These are phyloP conservation scores for Alternaria metachromatica DNA, from an alignment of 2,329 filamentous ascomycete species.

Conservation along the genomic window DNA sequence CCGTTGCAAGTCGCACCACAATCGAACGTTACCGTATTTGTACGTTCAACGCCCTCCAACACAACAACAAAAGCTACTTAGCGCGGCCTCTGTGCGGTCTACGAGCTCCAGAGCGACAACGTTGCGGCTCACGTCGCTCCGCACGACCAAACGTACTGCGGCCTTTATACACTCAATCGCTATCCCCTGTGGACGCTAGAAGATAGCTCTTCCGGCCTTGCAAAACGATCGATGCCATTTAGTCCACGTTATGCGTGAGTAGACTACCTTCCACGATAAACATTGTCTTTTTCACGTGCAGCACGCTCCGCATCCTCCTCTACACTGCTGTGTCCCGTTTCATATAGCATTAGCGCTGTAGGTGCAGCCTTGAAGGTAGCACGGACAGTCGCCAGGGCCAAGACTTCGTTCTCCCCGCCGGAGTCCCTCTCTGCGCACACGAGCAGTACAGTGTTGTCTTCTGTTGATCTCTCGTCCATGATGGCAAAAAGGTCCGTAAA, in stretches of 20 bases:
- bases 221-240: background rate
- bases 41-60: too few species aligned
- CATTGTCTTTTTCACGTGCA: background rate
- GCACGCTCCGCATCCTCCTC: background rate
- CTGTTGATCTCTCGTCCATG: background rate
- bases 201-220: background rate
- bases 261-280: background rate
- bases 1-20: too few species aligned
- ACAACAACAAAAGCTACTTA: too few species aligned
- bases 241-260: background rate
- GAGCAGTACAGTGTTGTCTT: background rate
- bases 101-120: too few species aligned
- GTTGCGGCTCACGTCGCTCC: background rate
- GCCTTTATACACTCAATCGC: background rate
- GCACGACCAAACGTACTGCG: background rate
- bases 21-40: too few species aligned
- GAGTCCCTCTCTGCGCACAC: background rate
- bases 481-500: background rate
- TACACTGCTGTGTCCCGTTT: background rate
- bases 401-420: background rate
- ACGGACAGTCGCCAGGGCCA: background rate
- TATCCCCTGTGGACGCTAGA: background rate
- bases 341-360: background rate
- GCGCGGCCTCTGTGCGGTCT: too few species aligned
- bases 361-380: background rate